Conservation (phyloP, 768 basidiomycete species). For the Tylopilus intermedius region DNA sequence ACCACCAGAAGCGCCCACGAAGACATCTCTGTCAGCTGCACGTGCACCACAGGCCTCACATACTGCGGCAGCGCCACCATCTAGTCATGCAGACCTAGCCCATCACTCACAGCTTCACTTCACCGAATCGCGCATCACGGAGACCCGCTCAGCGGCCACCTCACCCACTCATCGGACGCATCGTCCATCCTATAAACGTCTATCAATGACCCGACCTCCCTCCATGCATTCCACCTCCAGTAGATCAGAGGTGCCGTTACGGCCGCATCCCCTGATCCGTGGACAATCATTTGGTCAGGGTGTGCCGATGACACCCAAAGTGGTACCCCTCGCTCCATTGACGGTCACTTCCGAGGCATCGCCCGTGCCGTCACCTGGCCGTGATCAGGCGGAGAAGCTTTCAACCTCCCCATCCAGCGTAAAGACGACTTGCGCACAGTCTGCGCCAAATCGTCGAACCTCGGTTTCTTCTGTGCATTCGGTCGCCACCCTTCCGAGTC, state of each 20-base stretch:
- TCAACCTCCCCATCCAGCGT: slow-evolving; percentile 38
- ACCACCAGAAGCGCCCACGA: slow-evolving; percentile 23
- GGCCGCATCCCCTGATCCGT: slow-evolving; percentile 75
- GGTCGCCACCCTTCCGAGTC: slow-evolving; percentile 50
- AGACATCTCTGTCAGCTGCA: slow-evolving; percentile 13
- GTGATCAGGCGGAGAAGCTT: slow-evolving; percentile 16
- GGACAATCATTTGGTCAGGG: slow-evolving; percentile 59
- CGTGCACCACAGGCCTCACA: slow-evolving; percentile 16
- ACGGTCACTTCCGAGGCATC: slow-evolving; percentile 52
- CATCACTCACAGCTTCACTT: slow-evolving; percentile 15
- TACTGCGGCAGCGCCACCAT: slow-evolving; percentile 9
- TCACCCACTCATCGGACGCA: slow-evolving; percentile 36
- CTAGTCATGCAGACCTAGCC: slow-evolving; percentile 10
- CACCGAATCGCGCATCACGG: slow-evolving; percentile 19
- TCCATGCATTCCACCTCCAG: slow-evolving; percentile 56
- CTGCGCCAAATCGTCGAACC: slow-evolving; percentile 39
- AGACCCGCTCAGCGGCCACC: slow-evolving; percentile 37
- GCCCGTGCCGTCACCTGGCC: slow-evolving; percentile 38
- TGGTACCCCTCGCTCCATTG: slow-evolving; percentile 53
- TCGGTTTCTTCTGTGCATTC: slow-evolving; percentile 60
- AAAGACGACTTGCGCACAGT: slow-evolving; percentile 30
- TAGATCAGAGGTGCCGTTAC: slow-evolving; percentile 37
- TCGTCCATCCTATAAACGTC: slow-evolving; percentile 36
- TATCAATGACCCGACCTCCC: slow-evolving; percentile 51
- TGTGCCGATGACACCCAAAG: slow-evolving; percentile 34